Evolutionary conservation across 768 basidiomycete genomes (phyloP), one percentile per base, ranked within the genome.

Genomic region (Chalciporus chontae): DNA sequence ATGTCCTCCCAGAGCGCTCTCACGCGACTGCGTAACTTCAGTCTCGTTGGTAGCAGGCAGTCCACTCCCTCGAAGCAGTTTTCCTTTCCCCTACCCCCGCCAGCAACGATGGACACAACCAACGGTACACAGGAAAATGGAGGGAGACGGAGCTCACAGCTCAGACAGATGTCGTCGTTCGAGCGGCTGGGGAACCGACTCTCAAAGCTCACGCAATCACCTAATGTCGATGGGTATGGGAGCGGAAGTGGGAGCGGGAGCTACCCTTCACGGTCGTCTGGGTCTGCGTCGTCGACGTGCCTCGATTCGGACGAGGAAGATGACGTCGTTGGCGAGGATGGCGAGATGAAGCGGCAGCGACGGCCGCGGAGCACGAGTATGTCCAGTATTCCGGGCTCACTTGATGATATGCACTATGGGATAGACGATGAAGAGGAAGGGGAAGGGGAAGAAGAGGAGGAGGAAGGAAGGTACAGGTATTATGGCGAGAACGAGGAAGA

Each of bases 361-460:
- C 63, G 77, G 36, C 56, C 64, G 45, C 72, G 85, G 54, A 73
- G 77, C 53, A 74, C 78, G 60, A 90, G 90, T 55, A 79, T 86
- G 67, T 80, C 81, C 38, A 92, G 90, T 62, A 92, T 94, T 87
- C 91, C 90, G 11, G 91, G 91, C 26, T 86, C 88, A 18, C 67
- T 92, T 52, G 81, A 85, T 44, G 79, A 85, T 53, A 73, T 77
- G 60, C 72, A 79, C 43, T 80, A 82, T 53, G 79, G 71, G 14
- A 66, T 79, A 53, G 78, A 79, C 38, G 78, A 80, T 10, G 77
- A 74, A 7, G 80, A 79, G 8, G 71, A 70, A 0, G 71, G 66
- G 23, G 60, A 60, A 13, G 64, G 55, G 1, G 62, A 61, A 23
- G 60, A 60, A 13, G 64, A 54, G 1, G 62, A 67, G 9, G 65